Conservation (phyloP, 2,329 filamentous ascomycete genomes). For the Tympanopsis confertula region DNA sequence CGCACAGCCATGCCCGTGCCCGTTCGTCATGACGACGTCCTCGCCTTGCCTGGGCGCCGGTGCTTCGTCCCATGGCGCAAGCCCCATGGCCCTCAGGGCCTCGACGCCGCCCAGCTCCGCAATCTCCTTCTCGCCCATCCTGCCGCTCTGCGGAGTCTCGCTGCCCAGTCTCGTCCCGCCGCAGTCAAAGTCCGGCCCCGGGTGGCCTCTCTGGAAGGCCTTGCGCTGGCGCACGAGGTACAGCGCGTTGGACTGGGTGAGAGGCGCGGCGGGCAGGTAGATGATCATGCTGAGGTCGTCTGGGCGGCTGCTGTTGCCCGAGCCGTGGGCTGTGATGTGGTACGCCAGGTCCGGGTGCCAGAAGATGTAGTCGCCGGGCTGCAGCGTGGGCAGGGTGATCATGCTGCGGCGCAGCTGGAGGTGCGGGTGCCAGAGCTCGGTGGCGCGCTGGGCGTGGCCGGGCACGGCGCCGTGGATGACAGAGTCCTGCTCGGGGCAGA, state of each 20-base stretch:
- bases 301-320: slow-evolving; percentile 13
- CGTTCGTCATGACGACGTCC: slow-evolving; percentile 7
- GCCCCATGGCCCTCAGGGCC: slow-evolving; percentile 43
- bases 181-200: slow-evolving; percentile 42
- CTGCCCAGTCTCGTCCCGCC: slow-evolving; percentile 35
- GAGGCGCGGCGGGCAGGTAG: slow-evolving; percentile 40
- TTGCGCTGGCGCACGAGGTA: slow-evolving; percentile 45
- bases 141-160: slow-evolving; percentile 35
- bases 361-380: slow-evolving; percentile 44
- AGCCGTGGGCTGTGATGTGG: slow-evolving; percentile 30
- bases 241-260: slow-evolving; percentile 44
- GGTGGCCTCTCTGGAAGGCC: slow-evolving; percentile 40
- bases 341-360: slow-evolving; percentile 48
- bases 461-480: slow-evolving; percentile 47
- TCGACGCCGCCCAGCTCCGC: slow-evolving; percentile 34
- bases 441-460: slow-evolving; percentile 44
- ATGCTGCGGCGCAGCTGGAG: slow-evolving; percentile 38
- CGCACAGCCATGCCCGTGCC: slow-evolving; percentile 11
- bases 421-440: slow-evolving; percentile 45
- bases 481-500: slow-evolving; percentile 37
- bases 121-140: slow-evolving; percentile 38
- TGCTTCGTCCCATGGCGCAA: slow-evolving; percentile 35
- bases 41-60: slow-evolving; percentile 9
- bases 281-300: slow-evolving; percentile 35
- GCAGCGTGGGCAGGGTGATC: slow-evolving; percentile 40